Evolutionary conservation across 305 asterid genomes (phyloP).

Genomic region (Coffea humblotiana): DNA sequence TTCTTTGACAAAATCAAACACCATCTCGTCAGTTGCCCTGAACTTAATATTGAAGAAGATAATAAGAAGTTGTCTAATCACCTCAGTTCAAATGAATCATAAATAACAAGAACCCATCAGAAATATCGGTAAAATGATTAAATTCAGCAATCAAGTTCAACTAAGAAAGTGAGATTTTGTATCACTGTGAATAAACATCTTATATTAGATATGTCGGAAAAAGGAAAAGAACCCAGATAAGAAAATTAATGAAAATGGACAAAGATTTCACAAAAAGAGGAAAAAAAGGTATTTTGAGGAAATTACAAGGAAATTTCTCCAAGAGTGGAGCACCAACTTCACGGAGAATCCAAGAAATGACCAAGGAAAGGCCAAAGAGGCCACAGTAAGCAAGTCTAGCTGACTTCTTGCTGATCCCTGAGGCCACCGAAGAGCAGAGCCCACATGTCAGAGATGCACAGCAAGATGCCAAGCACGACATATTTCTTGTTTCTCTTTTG

Average conservation of each 20-base stretch:
- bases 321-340: conserved; percentile 78
- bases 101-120: background rate
- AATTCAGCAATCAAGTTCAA: background rate
- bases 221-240: background rate
- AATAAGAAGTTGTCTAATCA: too few relatives aligned
- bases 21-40: background rate
- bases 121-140: background rate
- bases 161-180: background rate
- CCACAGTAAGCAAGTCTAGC: conserved; percentile 85
- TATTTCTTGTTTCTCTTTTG: conserved; percentile 12
- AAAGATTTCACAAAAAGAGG: background rate
- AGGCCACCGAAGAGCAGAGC: conserved; percentile 88
- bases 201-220: background rate
- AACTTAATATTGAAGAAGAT: background rate
- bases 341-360: conserved; percentile 81
- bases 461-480: conserved; percentile 89
- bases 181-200: background rate
- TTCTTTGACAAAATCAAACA: background rate
- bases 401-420: conserved; percentile 75
- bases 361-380: conserved; percentile 65
- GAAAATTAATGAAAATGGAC: background rate
- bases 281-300: background rate
- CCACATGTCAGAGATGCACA: conserved; percentile 91
- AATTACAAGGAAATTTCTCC: conserved; percentile 61
- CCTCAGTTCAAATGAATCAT: background rate